Percentiles rank a stretch among this genome's conserved stretches.
Conservation (phyloP, 352 stramenopile species). For the Phytopythium helicoides region DNA sequence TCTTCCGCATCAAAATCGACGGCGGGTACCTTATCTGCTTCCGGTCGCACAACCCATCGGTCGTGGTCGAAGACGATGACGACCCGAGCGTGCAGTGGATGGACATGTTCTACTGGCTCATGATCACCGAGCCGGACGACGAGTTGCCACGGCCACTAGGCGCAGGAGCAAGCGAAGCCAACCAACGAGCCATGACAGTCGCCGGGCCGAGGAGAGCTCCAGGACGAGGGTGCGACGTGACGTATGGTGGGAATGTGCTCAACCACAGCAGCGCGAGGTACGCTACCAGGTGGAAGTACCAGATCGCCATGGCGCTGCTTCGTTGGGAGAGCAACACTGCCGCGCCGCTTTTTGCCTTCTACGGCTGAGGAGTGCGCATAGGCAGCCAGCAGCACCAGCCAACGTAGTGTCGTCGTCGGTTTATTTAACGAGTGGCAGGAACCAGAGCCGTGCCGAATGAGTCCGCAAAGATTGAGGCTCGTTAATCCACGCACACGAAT, state of each 20-base stretch:
- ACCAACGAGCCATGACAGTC: background rate
- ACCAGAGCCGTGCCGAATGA: too few relatives aligned
- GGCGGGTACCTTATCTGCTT: constrained; percentile 74
- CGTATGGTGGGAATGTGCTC: constrained; percentile 69
- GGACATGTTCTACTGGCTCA: constrained; percentile 81
- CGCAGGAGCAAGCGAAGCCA: constrained; percentile 11
- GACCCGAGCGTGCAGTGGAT: constrained; percentile 72
- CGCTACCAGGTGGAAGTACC: constrained; percentile 75
- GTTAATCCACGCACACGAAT: too few relatives aligned
- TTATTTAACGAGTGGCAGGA: constrained; percentile 1
- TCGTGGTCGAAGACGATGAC: constrained; percentile 54
- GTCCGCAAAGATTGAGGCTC: too few relatives aligned
- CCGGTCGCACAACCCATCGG: constrained; percentile 57
- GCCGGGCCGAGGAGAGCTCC: constrained; percentile 17
- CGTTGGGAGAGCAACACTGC: constrained; percentile 80
- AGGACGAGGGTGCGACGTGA: constrained; percentile 46
- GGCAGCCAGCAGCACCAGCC: too few relatives aligned
- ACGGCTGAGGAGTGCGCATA: constrained; percentile 23
- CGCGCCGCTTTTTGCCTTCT: constrained; percentile 65
- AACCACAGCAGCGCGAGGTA: constrained; percentile 59
- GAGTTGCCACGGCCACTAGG: background rate
- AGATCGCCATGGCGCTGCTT: constrained; percentile 75
- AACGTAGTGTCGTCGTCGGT: too few relatives aligned
- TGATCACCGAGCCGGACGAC: constrained; percentile 45
- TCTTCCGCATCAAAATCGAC: constrained; percentile 59